A percentile compares a stretch with the other conserved stretches of the same genome.
Evolutionary conservation across 2,329 filamentous ascomycete species (phyloP).

Genomic region (Fusarium sp.): DNA sequence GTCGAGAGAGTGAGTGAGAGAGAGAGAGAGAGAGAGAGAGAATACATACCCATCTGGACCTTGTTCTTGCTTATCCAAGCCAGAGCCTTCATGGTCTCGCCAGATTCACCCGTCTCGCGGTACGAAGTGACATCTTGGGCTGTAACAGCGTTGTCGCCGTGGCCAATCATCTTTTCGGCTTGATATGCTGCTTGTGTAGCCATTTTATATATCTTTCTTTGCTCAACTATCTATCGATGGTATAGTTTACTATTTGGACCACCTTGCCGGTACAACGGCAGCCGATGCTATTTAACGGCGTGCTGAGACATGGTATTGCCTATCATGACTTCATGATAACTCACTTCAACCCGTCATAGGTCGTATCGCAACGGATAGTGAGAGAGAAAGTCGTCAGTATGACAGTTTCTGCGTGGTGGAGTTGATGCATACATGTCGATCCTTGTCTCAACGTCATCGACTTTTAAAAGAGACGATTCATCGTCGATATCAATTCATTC

Average conservation of each 20-base stretch:
- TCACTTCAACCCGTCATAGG: conserved; percentile 15
- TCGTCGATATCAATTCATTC: not conserved
- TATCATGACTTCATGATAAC: conserved; percentile 19
- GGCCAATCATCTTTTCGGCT: conserved; percentile 73
- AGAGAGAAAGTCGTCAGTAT: conserved; percentile 19
- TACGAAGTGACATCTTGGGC: conserved; percentile 76
- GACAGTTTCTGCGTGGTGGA: conserved; percentile 9
- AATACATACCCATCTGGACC: conserved; percentile 68
- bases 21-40: no score
- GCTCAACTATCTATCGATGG: no score
- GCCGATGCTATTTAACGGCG: conserved; percentile 14
- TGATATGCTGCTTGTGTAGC: conserved; percentile 70
- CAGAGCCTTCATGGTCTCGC: conserved; percentile 79
- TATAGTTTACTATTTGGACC: not conserved
- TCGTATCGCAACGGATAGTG: not conserved
- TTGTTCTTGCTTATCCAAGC: conserved; percentile 84
- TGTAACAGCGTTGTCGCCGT: conserved; percentile 70
- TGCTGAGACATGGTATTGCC: not conserved
- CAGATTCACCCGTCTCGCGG: conserved; percentile 54
- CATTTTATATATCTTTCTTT: conserved; percentile 20
- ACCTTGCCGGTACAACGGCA: not conserved
- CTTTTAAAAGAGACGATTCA: conserved; percentile 7
- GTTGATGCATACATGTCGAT: conserved; percentile 37
- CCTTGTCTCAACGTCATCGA: conserved; percentile 35
- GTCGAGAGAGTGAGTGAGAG: no score